Conservation (phyloP, 192 early-diverging fungal genomes). For the Coemansia sp. region DNA sequence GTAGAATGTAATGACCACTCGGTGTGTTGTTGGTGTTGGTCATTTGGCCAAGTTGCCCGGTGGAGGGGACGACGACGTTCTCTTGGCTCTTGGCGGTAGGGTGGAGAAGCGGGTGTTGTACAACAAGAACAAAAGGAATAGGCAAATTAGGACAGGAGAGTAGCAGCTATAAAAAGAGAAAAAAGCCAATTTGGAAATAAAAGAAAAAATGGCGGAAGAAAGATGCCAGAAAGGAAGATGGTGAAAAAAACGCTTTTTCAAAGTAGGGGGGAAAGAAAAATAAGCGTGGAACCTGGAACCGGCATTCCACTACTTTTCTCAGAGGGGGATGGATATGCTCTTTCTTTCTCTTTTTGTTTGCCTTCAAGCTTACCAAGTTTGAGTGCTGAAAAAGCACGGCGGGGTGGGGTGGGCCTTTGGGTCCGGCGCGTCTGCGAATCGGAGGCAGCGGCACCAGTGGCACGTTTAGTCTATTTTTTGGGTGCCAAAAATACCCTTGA, state of each 20-base stretch:
- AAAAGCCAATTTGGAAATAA: conserved; percentile 8
- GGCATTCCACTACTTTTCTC: conserved; percentile 4
- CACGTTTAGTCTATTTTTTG: neutral
- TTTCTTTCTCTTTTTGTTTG: too few species aligned
- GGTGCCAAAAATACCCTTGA: too few species aligned
- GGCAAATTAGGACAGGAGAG: conserved; percentile 2
- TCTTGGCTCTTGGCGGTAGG: neutral
- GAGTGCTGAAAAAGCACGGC: too few species aligned
- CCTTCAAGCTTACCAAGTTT: too few species aligned
- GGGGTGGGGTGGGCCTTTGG: neutral
- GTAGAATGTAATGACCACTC: conserved; percentile 22
- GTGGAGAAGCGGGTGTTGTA: neutral
- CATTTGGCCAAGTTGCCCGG: neutral
- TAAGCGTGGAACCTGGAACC: conserved; percentile 32
- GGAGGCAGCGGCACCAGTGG: neutral
- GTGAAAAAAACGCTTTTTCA: conserved; percentile 4
- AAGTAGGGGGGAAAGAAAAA: conserved; percentile 18
- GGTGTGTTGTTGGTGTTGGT: conserved; percentile 11
- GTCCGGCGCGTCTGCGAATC: neutral
- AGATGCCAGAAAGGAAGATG: conserved; percentile 9
- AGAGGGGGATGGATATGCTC: neutral
- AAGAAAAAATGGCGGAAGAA: conserved; percentile 4
- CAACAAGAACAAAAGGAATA: conserved; percentile 6
- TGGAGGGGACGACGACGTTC: too few species aligned
- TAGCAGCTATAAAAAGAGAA: conserved; percentile 8